A percentile compares a stretch with the other conserved stretches of the same genome.
These are phyloP conservation scores for Fagopyrum esculentum DNA, from an alignment of 148 eudicot species.

Conservation along the genomic window DNA sequence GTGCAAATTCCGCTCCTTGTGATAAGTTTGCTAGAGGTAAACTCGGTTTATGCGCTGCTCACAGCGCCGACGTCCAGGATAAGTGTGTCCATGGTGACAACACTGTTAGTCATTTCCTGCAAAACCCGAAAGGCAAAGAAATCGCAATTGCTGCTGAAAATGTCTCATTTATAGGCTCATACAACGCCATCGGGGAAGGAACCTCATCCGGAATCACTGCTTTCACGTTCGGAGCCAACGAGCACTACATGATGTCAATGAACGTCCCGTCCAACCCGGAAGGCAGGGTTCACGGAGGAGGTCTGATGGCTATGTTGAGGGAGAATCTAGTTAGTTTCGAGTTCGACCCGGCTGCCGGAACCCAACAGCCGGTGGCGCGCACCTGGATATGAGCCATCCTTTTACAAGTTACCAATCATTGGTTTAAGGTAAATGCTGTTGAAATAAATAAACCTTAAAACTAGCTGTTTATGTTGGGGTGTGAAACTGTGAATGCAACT, in stretches of 20 bases:
- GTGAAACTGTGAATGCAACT: not conserved
- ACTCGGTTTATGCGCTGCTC: conserved; percentile 49
- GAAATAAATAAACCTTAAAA: not conserved
- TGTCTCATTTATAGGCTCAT: not conserved
- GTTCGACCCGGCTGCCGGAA: conserved; percentile 17
- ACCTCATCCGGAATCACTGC: not conserved
- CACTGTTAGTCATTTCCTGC: conserved; percentile 30
- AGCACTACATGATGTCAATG: conserved; percentile 12
- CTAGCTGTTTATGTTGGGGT: not conserved
- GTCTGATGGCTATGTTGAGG: conserved; percentile 40
- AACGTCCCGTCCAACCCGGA: conserved; percentile 23
- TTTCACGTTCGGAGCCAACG: conserved; percentile 20
- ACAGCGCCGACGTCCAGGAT: conserved; percentile 51
- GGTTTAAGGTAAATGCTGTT: conserved; percentile 2
- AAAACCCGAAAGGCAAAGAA: conserved; percentile 28
- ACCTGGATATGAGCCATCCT: not conserved
- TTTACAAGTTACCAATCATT: no score
- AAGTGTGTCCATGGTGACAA: conserved; percentile 56
- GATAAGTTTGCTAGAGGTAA: conserved; percentile 52
- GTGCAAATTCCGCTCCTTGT: conserved; percentile 25
- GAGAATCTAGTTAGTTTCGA: conserved; percentile 18
- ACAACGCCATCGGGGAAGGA: not conserved
- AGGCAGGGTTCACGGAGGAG: conserved; percentile 67
- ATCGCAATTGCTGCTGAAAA: not conserved
- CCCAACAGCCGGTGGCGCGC: conserved; percentile 18